Percentiles rank a stretch among this genome's conserved stretches.
phyloP scores from a whole-genome alignment of 2,329 filamentous ascomycete genomes.

The Aspergillus bombycis region DNA sequence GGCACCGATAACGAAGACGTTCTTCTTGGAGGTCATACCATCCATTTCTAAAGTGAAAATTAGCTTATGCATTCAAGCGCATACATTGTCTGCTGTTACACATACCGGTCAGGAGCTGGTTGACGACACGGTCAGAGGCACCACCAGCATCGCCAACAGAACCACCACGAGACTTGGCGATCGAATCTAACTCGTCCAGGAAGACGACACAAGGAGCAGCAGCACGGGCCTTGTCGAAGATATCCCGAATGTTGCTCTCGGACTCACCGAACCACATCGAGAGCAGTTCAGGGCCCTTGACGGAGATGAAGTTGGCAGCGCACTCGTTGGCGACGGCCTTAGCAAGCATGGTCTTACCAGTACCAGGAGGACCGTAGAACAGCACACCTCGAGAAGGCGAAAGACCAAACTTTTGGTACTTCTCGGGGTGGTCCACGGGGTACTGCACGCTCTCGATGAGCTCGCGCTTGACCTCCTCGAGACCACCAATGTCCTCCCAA shows the following conservation, averaged over 20 bases:
- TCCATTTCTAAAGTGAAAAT: slow-evolving; percentile 77
- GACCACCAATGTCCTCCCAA: slow-evolving; percentile 99
- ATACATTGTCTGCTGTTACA: not conserved
- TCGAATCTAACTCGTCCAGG: slow-evolving; percentile 97
- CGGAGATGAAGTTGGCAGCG: slow-evolving; percentile 98
- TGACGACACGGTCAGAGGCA: slow-evolving; percentile 98
- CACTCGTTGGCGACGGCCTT: slow-evolving; percentile 99
- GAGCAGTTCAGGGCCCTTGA: slow-evolving; percentile 96
- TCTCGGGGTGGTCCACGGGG: slow-evolving; percentile 98
- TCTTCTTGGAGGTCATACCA: slow-evolving; percentile 99
- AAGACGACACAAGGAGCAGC: slow-evolving; percentile 98
- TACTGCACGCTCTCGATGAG: slow-evolving; percentile 99
- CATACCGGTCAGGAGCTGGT: slow-evolving; percentile 92
- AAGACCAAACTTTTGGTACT: slow-evolving; percentile 99
- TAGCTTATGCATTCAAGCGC: slow-evolving; percentile 36
- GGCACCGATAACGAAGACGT: slow-evolving; percentile 98
- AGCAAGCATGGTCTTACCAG: slow-evolving; percentile 99
- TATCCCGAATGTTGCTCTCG: slow-evolving; percentile 99
- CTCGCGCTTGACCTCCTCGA: slow-evolving; percentile 98
- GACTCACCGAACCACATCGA: slow-evolving; percentile 99
- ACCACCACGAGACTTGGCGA: slow-evolving; percentile 98
- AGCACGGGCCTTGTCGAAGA: slow-evolving; percentile 98
- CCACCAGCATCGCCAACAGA: slow-evolving; percentile 94
- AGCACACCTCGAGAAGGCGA: slow-evolving; percentile 97
- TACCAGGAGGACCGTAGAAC: slow-evolving; percentile 98